Conservation (phyloP, 768 basidiomycete genomes). For the Macrolepiota dolichaula region DNA sequence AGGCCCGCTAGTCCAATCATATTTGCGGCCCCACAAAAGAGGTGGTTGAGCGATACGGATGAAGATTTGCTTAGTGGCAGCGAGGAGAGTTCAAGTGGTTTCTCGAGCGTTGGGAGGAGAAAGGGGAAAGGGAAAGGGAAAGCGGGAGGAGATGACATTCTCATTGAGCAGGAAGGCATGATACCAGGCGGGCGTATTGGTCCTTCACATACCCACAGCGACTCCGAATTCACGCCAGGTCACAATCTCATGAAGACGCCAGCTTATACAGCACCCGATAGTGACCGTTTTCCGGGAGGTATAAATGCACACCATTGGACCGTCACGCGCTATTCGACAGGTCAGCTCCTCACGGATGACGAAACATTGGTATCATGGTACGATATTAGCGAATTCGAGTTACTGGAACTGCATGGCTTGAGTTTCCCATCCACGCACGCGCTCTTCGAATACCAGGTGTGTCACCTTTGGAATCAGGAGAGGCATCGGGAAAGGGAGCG, state of each 20-base stretch:
- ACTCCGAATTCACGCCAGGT: neutral
- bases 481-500: slow-evolving; percentile 7
- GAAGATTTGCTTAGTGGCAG: slow-evolving; percentile 10
- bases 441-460: slow-evolving; percentile 15
- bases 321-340: slow-evolving; percentile 65
- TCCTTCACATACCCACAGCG: neutral
- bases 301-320: slow-evolving; percentile 29
- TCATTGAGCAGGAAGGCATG: neutral
- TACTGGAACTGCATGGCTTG: slow-evolving; percentile 63
- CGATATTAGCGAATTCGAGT: slow-evolving; percentile 55
- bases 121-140: slow-evolving; percentile 1
- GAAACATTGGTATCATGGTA: slow-evolving; percentile 57
- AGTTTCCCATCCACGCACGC: slow-evolving; percentile 10
- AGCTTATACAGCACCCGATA: neutral
- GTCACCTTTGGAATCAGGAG: slow-evolving; percentile 11
- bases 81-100: neutral
- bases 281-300: slow-evolving; percentile 12
- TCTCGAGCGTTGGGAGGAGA: neutral
- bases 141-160: neutral
- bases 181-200: slow-evolving; percentile 4
- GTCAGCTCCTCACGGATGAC: slow-evolving; percentile 62
- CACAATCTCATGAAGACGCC: neutral
- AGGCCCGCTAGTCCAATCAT: slow-evolving; percentile 42
- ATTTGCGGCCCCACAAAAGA: slow-evolving; percentile 28
- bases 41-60: slow-evolving; percentile 11